These are phyloP conservation scores for Onygenales sp. DNA, from an alignment of 2,329 filamentous ascomycete species.

Conservation along the genomic window DNA sequence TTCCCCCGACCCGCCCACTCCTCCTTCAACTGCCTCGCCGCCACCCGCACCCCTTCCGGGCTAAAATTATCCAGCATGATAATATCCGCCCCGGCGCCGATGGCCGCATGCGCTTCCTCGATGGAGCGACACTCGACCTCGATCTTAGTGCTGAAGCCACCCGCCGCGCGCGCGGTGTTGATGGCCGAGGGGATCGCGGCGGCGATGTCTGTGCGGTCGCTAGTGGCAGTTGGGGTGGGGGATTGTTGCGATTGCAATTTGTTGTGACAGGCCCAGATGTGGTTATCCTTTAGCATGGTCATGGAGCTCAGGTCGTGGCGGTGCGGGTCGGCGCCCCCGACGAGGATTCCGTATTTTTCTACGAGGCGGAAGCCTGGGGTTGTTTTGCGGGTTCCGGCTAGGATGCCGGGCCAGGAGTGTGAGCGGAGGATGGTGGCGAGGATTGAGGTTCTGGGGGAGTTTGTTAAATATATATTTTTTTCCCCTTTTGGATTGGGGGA, in stretches of 20 bases:
- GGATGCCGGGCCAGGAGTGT: conserved; percentile 66
- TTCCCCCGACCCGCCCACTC: conserved; percentile 66
- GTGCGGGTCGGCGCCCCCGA: conserved; percentile 86
- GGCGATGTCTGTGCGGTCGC: conserved; percentile 10
- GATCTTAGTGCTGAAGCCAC: conserved; percentile 85
- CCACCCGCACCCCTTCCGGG: conserved; percentile 63
- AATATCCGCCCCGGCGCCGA: conserved; percentile 82
- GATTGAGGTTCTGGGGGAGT: conserved; percentile 27
- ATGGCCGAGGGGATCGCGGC: conserved; percentile 79
- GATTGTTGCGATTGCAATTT: conserved; percentile 21
- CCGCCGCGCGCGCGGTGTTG: conserved; percentile 68
- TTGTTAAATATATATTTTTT: conserved; percentile 5
- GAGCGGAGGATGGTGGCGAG: conserved; percentile 44
- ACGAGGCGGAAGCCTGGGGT: conserved; percentile 91
- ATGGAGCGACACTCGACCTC: conserved; percentile 92
- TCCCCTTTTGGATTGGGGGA: too few species aligned
- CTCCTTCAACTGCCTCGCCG: conserved; percentile 66
- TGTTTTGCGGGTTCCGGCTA: conserved; percentile 95
- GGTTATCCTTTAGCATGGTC: conserved; percentile 99
- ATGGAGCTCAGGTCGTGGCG: conserved; percentile 84
- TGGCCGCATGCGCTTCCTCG: conserved; percentile 82
- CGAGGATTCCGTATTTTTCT: conserved; percentile 96
- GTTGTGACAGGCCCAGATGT: conserved; percentile 76
- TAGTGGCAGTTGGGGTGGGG: too few species aligned
- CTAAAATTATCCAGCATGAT: conserved; percentile 98